Conservation (phyloP, 345 rosid genomes). For the Turritis glabra region DNA sequence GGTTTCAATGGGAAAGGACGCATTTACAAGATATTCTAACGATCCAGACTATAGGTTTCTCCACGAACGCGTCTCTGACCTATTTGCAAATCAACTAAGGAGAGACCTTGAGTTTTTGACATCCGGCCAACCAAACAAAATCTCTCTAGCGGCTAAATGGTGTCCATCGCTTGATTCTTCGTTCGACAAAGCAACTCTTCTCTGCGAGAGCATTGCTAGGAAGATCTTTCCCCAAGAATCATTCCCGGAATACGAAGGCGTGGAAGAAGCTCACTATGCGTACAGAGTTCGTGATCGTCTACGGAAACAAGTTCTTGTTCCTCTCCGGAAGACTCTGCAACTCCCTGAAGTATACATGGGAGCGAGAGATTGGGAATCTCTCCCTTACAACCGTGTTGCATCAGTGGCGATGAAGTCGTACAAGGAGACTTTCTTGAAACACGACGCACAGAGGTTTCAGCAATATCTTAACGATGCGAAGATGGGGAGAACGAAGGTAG, state of each 20-base stretch:
- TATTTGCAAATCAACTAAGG: neutral
- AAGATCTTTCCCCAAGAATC: neutral
- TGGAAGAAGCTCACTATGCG: neutral
- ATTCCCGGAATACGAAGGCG: neutral
- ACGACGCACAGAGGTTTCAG: slow-evolving; percentile 46
- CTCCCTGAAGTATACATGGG: neutral
- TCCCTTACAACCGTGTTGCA: slow-evolving; percentile 38
- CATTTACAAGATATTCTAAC: neutral
- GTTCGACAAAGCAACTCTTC: neutral
- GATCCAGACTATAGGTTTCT: neutral
- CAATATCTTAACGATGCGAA: slow-evolving; percentile 44
- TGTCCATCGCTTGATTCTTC: neutral
- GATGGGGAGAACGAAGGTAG: slow-evolving; percentile 48
- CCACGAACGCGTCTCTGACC: neutral
- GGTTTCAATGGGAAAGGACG: neutral
- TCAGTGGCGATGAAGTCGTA: slow-evolving; percentile 66
- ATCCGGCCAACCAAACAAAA: neutral
- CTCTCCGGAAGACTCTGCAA: neutral
- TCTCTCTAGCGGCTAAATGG: neutral
- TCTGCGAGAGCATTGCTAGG: neutral
- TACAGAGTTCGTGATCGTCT: neutral
- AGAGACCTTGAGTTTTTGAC: neutral
- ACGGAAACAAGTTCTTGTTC: neutral
- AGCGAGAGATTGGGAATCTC: neutral
- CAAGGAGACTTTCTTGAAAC: slow-evolving; percentile 50